Conservation (phyloP, 1,284 basidiomycete genomes). For the Cutaneotrichosporon curvatum region DNA sequence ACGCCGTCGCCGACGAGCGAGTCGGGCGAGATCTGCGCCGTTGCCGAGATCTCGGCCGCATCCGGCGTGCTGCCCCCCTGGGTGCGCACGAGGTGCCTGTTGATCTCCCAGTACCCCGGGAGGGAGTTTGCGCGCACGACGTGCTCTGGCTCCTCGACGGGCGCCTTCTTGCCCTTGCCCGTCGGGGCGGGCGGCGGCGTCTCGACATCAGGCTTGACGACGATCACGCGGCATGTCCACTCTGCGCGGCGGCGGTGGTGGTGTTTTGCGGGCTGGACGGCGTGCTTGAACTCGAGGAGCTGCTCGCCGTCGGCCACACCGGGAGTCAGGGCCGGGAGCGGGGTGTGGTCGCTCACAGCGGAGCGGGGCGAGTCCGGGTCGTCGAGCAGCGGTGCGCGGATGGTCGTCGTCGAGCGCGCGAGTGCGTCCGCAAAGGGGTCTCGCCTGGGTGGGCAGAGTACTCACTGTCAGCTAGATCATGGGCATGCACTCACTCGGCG, state of each 20-base stretch:
- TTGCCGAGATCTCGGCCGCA: conserved; percentile 44
- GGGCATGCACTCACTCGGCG: conserved; percentile 27
- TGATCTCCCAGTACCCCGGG: conserved; percentile 71
- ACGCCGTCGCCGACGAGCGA: conserved; percentile 75
- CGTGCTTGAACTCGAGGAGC: conserved; percentile 12
- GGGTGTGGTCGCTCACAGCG: conserved; percentile 16
- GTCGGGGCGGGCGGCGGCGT: background rate
- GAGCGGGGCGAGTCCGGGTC: conserved; percentile 13
- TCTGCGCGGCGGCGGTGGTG: background rate
- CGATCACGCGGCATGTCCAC: conserved; percentile 38
- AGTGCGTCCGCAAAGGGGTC: conserved; percentile 45
- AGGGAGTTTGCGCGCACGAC: conserved; percentile 78
- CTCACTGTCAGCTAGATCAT: conserved; percentile 17
- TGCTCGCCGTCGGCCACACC: conserved; percentile 10
- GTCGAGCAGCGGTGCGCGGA: background rate
- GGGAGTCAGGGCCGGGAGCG: conserved; percentile 10
- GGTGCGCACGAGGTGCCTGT: conserved; percentile 49
- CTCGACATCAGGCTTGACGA: conserved; percentile 15
- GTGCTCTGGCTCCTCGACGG: conserved; percentile 46
- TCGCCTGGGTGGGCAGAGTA: conserved; percentile 34
- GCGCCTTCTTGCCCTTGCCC: conserved; percentile 23
- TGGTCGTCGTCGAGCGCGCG: conserved; percentile 32
- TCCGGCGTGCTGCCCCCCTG: conserved; percentile 6
- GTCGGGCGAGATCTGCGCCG: conserved; percentile 78
- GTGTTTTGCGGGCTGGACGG: conserved; percentile 1